Percentiles rank a stretch among this genome's conserved stretches.
Conservation (phyloP, 2,329 filamentous ascomycete genomes). For the Apiospora pterosperma region DNA sequence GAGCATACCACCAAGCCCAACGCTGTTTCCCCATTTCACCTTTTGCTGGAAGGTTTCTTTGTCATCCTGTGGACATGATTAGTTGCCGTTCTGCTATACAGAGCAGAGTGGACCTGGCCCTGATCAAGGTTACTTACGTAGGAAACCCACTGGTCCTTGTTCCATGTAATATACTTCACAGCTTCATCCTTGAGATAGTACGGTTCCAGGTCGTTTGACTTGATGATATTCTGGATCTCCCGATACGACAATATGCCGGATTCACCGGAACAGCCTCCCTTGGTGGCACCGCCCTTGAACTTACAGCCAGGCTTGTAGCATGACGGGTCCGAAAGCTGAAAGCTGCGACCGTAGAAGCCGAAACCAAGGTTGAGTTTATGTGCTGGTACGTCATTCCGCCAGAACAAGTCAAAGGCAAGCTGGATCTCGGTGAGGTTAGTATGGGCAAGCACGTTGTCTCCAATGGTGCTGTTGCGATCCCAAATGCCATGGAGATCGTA, state of each 20-base stretch:
- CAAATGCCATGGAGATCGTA: slow-evolving; percentile 40
- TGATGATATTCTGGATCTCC: slow-evolving; percentile 21
- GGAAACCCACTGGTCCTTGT: slow-evolving; percentile 36
- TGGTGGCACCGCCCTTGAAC: slow-evolving; percentile 12
- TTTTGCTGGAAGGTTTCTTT: slow-evolving; percentile 30
- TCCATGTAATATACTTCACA: slow-evolving; percentile 30
- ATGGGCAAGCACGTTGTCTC: slow-evolving; percentile 30
- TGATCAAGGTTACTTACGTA: slow-evolving; percentile 14
- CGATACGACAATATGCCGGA: slow-evolving; percentile 20
- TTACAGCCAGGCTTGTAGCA: slow-evolving; percentile 16
- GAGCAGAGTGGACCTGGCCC: not conserved
- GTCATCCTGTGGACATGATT: slow-evolving; percentile 26
- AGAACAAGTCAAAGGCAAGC: slow-evolving; percentile 37
- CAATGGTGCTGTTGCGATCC: slow-evolving; percentile 30
- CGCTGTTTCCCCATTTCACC: slow-evolving; percentile 25
- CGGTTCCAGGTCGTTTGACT: slow-evolving; percentile 16
- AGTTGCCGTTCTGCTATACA: not conserved
- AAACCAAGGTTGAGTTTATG: slow-evolving; percentile 38
- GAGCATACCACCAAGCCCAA: slow-evolving; percentile 28
- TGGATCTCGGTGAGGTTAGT: slow-evolving; percentile 46
- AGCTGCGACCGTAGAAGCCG: slow-evolving; percentile 36
- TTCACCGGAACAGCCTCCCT: slow-evolving; percentile 19
- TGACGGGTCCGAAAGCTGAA: slow-evolving; percentile 12
- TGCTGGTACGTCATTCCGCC: slow-evolving; percentile 37
- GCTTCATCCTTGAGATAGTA: slow-evolving; percentile 22